Evolutionary conservation across 2,329 filamentous ascomycete genomes (phyloP), one percentile per base, ranked within the genome.

Genomic region (Dendrostoma leiphaemia): DNA sequence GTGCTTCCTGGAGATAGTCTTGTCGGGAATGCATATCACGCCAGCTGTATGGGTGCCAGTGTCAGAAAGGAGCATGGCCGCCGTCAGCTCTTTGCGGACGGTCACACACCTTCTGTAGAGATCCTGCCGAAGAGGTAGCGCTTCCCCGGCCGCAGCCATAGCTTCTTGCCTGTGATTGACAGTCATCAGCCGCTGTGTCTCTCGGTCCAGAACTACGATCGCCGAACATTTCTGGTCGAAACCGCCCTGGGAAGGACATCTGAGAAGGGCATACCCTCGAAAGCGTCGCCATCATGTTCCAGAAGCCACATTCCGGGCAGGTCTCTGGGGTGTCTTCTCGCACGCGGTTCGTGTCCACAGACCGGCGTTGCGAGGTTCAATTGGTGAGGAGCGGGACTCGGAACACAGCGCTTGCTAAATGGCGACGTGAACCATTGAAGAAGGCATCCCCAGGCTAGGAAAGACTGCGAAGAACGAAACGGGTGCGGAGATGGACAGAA

Each of bases 1-100:
- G 71, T 99, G 94, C 65, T 94, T 90, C 53, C 93, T 82, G 29
- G 94, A 99, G 46, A 99, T 89, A 1, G 87, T 88, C 64, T 89
- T 90, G 64, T 94, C 82, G 6, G 86, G 82, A 61, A 96, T 89
- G 23, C 82, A 84, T 61, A 89, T 73, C 63, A 81, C 83, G 3
- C 83, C 83, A 51, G 82, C 86, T 89, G 61, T 6, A 19, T 19
- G 6, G 21, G 40, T 23, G 32, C n/a, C n/a, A 54, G 21, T n/a
- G 31, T 48, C 31, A 51, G 44, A 26, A 13, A 23, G 13, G 8
- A 15, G 19, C 21, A 13, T 63, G 66, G 47, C 29, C 40, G 62
- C 78, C 62, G 8, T 12, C n/a, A 9, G 17, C 12, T 15, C 15
- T 2, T 7, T 4, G 34, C 9, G 12, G 13, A 13, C 26, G 13